A percentile compares a stretch with the other conserved stretches of the same genome.
These are phyloP conservation scores for Pterocarpus macrocarpus DNA, from an alignment of 306 rosid species.

Conservation along the genomic window DNA sequence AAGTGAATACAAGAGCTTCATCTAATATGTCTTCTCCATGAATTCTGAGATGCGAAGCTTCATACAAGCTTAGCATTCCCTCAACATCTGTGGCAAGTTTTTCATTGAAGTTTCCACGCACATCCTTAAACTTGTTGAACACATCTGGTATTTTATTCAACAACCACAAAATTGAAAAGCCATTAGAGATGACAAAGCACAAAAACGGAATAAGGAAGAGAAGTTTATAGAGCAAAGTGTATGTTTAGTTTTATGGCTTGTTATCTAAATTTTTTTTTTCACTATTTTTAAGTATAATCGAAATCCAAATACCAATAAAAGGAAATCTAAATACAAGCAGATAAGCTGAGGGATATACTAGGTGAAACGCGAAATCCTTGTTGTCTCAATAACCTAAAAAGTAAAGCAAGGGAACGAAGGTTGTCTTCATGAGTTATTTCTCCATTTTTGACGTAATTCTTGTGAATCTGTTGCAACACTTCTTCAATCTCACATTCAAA, in stretches of 20 bases:
- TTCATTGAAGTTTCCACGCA: constrained; percentile 19
- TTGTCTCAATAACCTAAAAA: constrained; percentile 63
- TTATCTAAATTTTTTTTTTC: no score
- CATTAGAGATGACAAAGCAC: background rate
- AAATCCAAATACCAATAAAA: no score
- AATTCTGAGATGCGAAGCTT: no score
- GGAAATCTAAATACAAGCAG: no score
- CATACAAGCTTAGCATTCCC: no score
- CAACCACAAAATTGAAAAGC: background rate
- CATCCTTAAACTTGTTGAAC: constrained; percentile 34
- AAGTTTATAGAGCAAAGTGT: no score
- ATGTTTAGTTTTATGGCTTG: no score
- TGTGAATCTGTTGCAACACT: constrained; percentile 37
- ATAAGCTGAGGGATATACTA: no score
- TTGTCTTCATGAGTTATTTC: constrained; percentile 16
- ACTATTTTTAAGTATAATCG: no score
- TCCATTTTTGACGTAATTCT: background rate
- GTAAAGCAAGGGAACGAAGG: constrained; percentile 46
- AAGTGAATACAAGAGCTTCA: constrained; percentile 49
- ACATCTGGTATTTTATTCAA: constrained; percentile 14
- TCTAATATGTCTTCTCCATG: constrained; percentile 14
- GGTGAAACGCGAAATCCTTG: constrained; percentile 38
- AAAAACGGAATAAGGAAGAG: no score
- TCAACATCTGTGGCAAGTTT: background rate
- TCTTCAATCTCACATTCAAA: constrained; percentile 52